Percentiles rank a stretch among this genome's conserved stretches.
phyloP scores from a whole-genome alignment of 2,329 filamentous ascomycete genomes.

The Tolypocladium tropicale region DNA sequence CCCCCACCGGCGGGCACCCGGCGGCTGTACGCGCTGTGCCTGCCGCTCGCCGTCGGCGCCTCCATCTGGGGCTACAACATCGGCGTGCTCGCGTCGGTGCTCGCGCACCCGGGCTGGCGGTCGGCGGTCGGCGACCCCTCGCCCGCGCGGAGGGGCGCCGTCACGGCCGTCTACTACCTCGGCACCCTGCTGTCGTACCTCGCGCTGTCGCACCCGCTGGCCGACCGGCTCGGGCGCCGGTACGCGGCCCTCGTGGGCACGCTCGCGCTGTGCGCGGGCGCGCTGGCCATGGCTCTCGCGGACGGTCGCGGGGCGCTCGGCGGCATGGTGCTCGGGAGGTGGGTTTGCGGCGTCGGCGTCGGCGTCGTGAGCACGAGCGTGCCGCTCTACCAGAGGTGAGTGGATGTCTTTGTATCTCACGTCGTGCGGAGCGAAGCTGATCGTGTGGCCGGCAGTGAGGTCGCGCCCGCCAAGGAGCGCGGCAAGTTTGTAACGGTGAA shows the following conservation, averaged over 20 bases:
- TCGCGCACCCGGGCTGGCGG: conserved; percentile 45
- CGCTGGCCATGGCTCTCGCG: conserved; percentile 34
- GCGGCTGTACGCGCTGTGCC: conserved; percentile 35
- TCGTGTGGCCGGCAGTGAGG: conserved; percentile 28
- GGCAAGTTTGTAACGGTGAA: conserved; percentile 49
- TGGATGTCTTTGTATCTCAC: background rate
- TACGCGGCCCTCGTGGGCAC: conserved; percentile 39
- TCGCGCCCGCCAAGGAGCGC: conserved; percentile 40
- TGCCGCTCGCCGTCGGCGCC: conserved; percentile 44
- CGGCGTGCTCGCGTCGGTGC: conserved; percentile 44
- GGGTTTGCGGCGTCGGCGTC: conserved; percentile 41
- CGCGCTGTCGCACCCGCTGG: conserved; percentile 39
- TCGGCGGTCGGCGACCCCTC: conserved; percentile 32
- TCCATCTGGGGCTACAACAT: conserved; percentile 51
- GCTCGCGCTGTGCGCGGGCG: conserved; percentile 35
- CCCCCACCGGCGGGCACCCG: conserved; percentile 7
- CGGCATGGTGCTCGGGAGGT: conserved; percentile 40
- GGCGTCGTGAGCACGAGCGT: conserved; percentile 46
- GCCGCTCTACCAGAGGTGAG: conserved; percentile 38
- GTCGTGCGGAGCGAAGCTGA: too few species aligned
- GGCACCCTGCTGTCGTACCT: conserved; percentile 46
- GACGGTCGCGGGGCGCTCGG: conserved; percentile 27
- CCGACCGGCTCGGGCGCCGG: conserved; percentile 40
- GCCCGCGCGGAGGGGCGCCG: conserved; percentile 35
- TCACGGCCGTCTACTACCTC: conserved; percentile 48